Percentiles rank a stretch among this genome's conserved stretches.
phyloP scores from a whole-genome alignment of 2,329 filamentous ascomycete genomes.

The Botryotinia convoluta region DNA sequence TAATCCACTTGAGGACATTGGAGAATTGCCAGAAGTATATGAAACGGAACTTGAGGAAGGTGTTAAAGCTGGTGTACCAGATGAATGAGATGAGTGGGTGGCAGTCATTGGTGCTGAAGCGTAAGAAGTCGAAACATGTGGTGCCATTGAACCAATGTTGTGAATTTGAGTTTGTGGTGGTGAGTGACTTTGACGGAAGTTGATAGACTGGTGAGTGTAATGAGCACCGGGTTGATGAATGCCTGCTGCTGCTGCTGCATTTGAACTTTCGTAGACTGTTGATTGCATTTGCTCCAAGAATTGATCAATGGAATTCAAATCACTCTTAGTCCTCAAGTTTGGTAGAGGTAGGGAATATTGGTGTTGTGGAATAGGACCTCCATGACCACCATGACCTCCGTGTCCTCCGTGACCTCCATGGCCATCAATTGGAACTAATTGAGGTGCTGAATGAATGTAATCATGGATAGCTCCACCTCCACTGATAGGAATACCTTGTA shows the following conservation, averaged over 20 bases:
- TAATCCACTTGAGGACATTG: slow-evolving; percentile 64
- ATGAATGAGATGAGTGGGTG: slow-evolving; percentile 54
- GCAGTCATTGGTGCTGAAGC: slow-evolving; percentile 59
- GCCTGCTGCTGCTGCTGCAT: slow-evolving; percentile 73
- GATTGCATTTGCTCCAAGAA: slow-evolving; percentile 95
- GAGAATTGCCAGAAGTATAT: slow-evolving; percentile 75
- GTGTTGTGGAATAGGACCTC: slow-evolving; percentile 64
- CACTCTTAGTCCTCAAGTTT: slow-evolving; percentile 87
- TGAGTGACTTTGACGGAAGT: slow-evolving; percentile 57
- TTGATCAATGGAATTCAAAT: slow-evolving; percentile 89
- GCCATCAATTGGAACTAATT: slow-evolving; percentile 55
- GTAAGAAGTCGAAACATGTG: slow-evolving; percentile 42
- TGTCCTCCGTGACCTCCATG: slow-evolving; percentile 42
- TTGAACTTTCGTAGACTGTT: slow-evolving; percentile 91
- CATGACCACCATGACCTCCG: slow-evolving; percentile 41
- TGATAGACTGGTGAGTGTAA: slow-evolving; percentile 54
- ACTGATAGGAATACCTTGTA: slow-evolving; percentile 68
- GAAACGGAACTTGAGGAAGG: slow-evolving; percentile 73
- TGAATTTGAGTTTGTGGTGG: slow-evolving; percentile 43
- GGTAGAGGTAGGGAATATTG: slow-evolving; percentile 84
- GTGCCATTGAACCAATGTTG: slow-evolving; percentile 30
- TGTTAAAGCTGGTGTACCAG: slow-evolving; percentile 72
- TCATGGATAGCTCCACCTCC: slow-evolving; percentile 50
- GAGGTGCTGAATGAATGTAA: slow-evolving; percentile 53
- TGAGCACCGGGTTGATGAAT: slow-evolving; percentile 72